phyloP scores from a whole-genome alignment of 108 stramenopile species.

The Nitzschia sp. region DNA sequence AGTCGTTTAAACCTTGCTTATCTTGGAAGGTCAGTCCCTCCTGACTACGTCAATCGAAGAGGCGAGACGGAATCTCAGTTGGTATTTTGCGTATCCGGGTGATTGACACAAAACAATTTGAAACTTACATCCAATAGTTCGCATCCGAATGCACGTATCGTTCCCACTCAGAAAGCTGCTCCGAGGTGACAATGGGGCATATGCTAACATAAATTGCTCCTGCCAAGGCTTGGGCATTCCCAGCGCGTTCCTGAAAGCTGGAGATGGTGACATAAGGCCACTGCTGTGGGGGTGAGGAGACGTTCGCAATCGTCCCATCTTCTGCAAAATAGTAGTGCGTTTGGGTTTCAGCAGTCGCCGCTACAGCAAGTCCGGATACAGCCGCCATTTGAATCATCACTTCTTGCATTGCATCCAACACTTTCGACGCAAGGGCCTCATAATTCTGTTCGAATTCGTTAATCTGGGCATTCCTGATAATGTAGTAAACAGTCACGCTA shows the following conservation, averaged over 20 bases:
- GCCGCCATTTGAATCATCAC: slow-evolving; percentile 4
- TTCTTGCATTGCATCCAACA: slow-evolving; percentile 3
- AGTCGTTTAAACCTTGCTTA: neutral
- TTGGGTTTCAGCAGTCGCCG: neutral
- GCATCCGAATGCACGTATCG: slow-evolving; percentile 2
- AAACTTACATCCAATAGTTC: slow-evolving; percentile 23
- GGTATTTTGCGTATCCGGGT: neutral
- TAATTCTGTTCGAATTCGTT: neutral
- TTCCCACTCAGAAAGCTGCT: slow-evolving; percentile 1
- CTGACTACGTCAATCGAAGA: neutral
- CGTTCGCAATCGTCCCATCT: no score
- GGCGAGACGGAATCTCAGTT: neutral
- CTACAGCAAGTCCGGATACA: slow-evolving; percentile 5
- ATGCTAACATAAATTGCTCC: neutral
- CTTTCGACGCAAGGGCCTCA: neutral
- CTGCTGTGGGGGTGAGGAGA: no score
- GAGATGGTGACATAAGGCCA: slow-evolving; percentile 22
- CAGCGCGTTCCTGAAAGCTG: slow-evolving; percentile 7
- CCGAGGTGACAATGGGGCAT: neutral
- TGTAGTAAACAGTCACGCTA: neutral
- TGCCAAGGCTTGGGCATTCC: slow-evolving; percentile 11
- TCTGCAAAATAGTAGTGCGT: no score
- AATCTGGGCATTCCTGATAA: slow-evolving; percentile 3
- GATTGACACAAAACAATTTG: no score
- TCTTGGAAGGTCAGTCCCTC: neutral